Base-by-base conservation (phyloP, 768 basidiomycete species). In the Suillus occidentalis region DNA sequence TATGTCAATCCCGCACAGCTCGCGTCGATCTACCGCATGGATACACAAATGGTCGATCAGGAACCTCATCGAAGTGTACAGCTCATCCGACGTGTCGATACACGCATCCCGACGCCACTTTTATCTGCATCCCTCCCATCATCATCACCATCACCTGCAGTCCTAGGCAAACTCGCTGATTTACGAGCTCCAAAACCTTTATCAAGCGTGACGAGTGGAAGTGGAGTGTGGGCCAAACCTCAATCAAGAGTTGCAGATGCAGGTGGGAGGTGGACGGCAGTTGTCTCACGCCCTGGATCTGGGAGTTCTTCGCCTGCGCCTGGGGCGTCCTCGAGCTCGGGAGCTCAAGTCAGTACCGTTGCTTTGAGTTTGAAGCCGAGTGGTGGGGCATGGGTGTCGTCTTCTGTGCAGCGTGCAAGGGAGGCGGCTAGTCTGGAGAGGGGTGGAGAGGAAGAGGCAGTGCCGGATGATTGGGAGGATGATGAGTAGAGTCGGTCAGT, bases 51-150 rank as follows among this genome's bases (percentile, higher is more conserved):
- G 81, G 86, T 99, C 22, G 97, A 98, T 73, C 91, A 91, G 70
- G 97, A 97, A 70, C 97, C 97, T 0, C 84, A 91, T 71, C 82
- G 93, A 57, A 90, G 93, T 68, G 90, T 97, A 2, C 90, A 94
- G 72, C 85, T 97, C 57, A 80, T 93, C 59, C 84, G 92, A 40
- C 85, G 94, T 16, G 77, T 95, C 56, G 95, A 97, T 73, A 90
- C 94, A 0, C 87, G 93, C 28, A 77, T 93, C 6, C 95, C 95
- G 0, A 73, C 70, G 1, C 92, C 92, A 1, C 78, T 89, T 4
- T 82, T 98, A 36, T 36, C 67, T n/a, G 40, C 60, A 8, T 55
- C 53, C 12, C 53, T 55, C 53, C 20, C 53, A 55, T 55, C 53
- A 20, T 9, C 28, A 52, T 31, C 31, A 0, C 28, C 52, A 31